Evolutionary conservation across 192 early-diverging fungal genomes (phyloP), one percentile per base, ranked within the genome.

Genomic region (Diversispora eburnea): DNA sequence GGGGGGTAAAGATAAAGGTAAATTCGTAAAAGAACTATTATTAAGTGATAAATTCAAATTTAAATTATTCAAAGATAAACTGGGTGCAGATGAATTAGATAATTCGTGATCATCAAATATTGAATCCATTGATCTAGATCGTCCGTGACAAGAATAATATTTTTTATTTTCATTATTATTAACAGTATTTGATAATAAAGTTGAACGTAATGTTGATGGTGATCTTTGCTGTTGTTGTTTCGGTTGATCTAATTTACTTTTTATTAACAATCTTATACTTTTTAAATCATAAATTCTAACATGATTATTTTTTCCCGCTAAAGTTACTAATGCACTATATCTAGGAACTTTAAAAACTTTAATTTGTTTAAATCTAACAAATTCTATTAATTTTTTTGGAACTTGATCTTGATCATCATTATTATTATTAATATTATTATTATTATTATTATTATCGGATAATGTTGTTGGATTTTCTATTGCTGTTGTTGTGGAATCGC

Each of bases 241-340:
- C 15, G 15, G 69, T 25, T 13, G 55, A 58, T 15, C 13, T 19
- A 58, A 19, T 43, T 58, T 57, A 58, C 55, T 57, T 58, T 22
- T 25, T 43, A 71, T 71, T 45, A 71, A 59, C 12, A 71, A 25
- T 3, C 56, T 56, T 42, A 71, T 45, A 33, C 12, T 49, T 41
- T 39, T 25, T 58, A 71, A 49, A 15, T 43, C 42, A 47, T 71
- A 71, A 33, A 17, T 45, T 71, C 69, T 71, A 13, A 71, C 45
- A 71, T 71, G 69, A 13, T 43, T 58, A 17, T 71, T 71, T 71
- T 59, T 55, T 22, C 69, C 69, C 12, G 54, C 42, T 43, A 56
- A n/a, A 12, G 54, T 6, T 58, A 71, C 19, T 46, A 71, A 58
- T 42, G 51, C 22, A 15, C 67, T 19, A 33, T 58, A 55, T 71